Conservation (phyloP, 345 rosid species). For the Carallia pectinifolia region DNA sequence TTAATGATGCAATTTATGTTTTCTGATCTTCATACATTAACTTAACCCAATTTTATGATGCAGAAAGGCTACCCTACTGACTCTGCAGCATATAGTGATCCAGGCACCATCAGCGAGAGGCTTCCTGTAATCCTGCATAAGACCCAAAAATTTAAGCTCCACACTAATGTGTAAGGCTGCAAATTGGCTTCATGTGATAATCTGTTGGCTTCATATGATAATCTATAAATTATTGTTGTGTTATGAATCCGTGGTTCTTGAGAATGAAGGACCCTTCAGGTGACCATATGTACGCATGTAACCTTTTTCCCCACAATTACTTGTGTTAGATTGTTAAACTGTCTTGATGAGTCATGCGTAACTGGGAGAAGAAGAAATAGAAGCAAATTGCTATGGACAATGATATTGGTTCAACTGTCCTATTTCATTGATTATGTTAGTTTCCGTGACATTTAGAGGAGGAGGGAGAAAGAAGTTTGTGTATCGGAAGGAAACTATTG, state of each 20-base stretch:
- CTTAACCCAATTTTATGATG: conserved; percentile 18
- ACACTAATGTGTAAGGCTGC: conserved; percentile 34
- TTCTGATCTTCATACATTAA: neutral
- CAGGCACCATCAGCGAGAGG: conserved; percentile 78
- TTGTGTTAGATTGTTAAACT: conserved; percentile 9
- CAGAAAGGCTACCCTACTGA: conserved; percentile 90
- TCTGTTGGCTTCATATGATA: conserved; percentile 15
- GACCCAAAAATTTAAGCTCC: conserved; percentile 69
- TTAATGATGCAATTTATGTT: neutral
- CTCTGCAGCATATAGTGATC: conserved; percentile 77
- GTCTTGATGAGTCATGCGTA: conserved; percentile 1
- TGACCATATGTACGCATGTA: conserved; percentile 7
- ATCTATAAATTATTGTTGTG: neutral
- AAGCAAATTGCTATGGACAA: neutral
- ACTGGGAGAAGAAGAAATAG: conserved; percentile 2
- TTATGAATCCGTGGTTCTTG: neutral
- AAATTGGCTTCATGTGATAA: conserved; percentile 16
- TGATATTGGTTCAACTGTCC: neutral
- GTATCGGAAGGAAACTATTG: too few relatives aligned
- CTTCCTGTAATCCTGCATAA: conserved; percentile 71
- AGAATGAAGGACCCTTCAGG: neutral
- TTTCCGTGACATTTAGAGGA: conserved; percentile 1
- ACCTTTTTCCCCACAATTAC: neutral
- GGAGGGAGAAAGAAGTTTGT: neutral
- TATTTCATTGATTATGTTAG: neutral